Base-by-base conservation (phyloP, 305 asterid species). In the Fraxinus sp. region DNA sequence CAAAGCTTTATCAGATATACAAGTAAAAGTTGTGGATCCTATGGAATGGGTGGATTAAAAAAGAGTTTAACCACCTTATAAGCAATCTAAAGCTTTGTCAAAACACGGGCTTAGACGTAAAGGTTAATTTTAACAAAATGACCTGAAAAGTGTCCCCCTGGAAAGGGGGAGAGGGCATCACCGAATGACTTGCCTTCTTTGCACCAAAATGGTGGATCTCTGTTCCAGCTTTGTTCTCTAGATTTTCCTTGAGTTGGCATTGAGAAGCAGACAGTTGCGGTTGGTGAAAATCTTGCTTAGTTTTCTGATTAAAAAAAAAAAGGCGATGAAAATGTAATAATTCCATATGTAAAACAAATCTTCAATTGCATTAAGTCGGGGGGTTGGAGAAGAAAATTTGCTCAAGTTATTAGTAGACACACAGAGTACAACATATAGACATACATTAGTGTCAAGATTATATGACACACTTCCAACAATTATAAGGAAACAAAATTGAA, bases 201-300 rank as follows among this genome's bases (percentile, higher is more conserved):
- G 93, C 91, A 81, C 77, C 86, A 46, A 90, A 86, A 72, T 87
- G 86, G 81, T 88, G 95, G 87, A 82, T 89, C 86, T 87, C 93
- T 36, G 88, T 85, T 85, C 83, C 89, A 85, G 91, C 91, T 88
- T 90, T 92, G 86, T 64, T 86, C 85, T 92, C 91, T 24, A 85
- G 78, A 77, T 89, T 91, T 62, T 86, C 89, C 62, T 90, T 90
- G 85, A 88, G 85, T 72, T 88, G 95, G 81, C 81, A 86, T 24
- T 86, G 86, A 83, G 85, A 85, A 85, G 89, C 84, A 83, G 92
- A 86, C 74, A 86, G 84, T 43, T 85, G 89, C 70, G 87, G 82
- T 26, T 90, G 91, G 62, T 86, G 81, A 82, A 85, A 77, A 82
- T 87, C 88, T 55, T 82, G 22, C 13, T 91, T 89, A 46, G 86